Conservation (phyloP, 1,284 basidiomycete genomes). For the Coniferiporia sulphurascens region DNA sequence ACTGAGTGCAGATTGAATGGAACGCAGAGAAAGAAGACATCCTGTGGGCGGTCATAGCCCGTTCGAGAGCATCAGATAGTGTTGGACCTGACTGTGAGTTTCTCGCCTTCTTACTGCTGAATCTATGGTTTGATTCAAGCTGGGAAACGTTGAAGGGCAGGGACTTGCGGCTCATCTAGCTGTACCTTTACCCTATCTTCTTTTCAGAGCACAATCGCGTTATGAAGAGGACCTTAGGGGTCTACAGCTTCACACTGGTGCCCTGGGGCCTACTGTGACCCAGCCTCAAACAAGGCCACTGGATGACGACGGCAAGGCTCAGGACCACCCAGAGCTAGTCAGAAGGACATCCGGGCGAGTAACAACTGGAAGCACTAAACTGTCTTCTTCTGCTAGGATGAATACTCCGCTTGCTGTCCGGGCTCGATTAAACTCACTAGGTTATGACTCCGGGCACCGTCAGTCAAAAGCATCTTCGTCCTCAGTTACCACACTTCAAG, state of each 20-base stretch:
- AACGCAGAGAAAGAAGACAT: constrained; percentile 74
- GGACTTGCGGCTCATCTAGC: constrained; percentile 70
- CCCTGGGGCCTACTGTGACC: constrained; percentile 39
- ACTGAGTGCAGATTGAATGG: constrained; percentile 66
- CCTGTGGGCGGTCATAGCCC: constrained; percentile 77
- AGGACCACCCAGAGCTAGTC: constrained; percentile 29
- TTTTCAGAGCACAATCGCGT: constrained; percentile 72
- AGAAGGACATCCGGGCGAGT: constrained; percentile 26
- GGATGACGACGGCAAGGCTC: constrained; percentile 27
- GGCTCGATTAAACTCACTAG: constrained; percentile 63
- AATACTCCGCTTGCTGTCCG: constrained; percentile 56
- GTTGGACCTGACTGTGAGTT: constrained; percentile 69
- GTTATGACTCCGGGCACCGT: constrained; percentile 38
- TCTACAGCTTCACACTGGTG: constrained; percentile 54
- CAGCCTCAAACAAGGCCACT: constrained; percentile 32
- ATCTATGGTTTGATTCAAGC: neutral
- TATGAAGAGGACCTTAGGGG: constrained; percentile 79
- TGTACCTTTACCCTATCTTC: constrained; percentile 74
- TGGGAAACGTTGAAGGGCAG: constrained; percentile 51
- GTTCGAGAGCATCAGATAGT: constrained; percentile 61
- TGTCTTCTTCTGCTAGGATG: constrained; percentile 34
- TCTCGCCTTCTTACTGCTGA: neutral
- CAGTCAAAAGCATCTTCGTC: constrained; percentile 57
- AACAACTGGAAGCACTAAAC: constrained; percentile 25
- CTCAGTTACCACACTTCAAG: constrained; percentile 63